Evolutionary conservation across 345 rosid species (phyloP), one percentile per base, ranked within the genome.

Genomic region (Excoecaria cochinchinensis): DNA sequence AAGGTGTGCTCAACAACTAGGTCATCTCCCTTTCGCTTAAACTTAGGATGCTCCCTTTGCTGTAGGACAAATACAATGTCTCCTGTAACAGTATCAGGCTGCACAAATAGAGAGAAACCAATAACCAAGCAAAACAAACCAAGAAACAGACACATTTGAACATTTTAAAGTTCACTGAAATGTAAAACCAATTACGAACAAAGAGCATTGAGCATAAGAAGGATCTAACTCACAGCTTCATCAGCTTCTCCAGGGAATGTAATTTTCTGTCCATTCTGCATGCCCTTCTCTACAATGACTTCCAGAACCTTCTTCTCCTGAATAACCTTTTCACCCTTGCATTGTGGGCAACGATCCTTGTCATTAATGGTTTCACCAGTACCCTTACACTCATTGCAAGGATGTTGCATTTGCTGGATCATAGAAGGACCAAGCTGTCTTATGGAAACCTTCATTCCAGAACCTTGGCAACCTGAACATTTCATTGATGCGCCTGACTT

Each of bases 391-490:
- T 91, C 99, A 79, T 87, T 87, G 83, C 98, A 94, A 60, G 90
- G 82, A 39, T 91, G 97, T 69, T 94, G 98, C 97, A 91, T 86
- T 85, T 95, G 97, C 82, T 95, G 99, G 77, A 95, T 89, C 99
- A 95, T 92, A 21, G 90, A 87, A 25, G 97, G 99, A 21, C 99
- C 95, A 6, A 95, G 81, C 0, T 91, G 99, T 85, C 97, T 88
- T 50, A 89, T 89, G 0, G 99, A 80, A n/a, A 91, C 92, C 83
- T 95, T 95, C 97, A 90, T 88, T 62, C 99, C 97, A 19, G 91
- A 70, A 3, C 99, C 99, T 70, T 91, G 86, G 75, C 99, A 94
- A 64, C 95, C 94, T 31, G 85, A 24, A 78, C 99, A 94, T 65
- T 75, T 81, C 89, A 69, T 84, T 5, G 97, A 92, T 68, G 85